phyloP scores from a whole-genome alignment of 2,329 filamentous ascomycete genomes.

The Alternaria sp. region DNA sequence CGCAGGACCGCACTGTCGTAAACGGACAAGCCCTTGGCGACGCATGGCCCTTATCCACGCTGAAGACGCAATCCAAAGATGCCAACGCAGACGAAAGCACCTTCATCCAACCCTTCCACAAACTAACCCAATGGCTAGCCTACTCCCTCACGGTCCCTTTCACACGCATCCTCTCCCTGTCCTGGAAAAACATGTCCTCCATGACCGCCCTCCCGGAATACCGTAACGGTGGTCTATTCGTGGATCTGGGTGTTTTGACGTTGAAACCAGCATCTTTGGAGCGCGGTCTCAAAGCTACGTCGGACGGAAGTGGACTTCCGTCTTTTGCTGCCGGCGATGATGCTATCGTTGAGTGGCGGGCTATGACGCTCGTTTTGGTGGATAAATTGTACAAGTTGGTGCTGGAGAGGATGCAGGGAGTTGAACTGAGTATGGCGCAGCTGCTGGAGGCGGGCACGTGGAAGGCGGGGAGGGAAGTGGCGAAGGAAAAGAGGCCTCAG shows the following conservation, averaged over 20 bases:
- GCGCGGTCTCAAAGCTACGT: slow-evolving; percentile 69
- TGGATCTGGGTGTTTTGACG: slow-evolving; percentile 80
- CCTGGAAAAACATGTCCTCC: slow-evolving; percentile 80
- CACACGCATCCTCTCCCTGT: slow-evolving; percentile 74
- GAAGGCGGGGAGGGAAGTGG: slow-evolving; percentile 63
- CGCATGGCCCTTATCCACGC: slow-evolving; percentile 83
- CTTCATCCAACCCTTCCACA: slow-evolving; percentile 88
- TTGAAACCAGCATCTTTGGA: slow-evolving; percentile 71
- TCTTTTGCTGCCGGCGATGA: slow-evolving; percentile 74
- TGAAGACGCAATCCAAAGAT: slow-evolving; percentile 68
- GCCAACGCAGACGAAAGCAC: slow-evolving; percentile 45
- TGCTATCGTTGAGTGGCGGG: slow-evolving; percentile 78
- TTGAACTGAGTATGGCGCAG: slow-evolving; percentile 78
- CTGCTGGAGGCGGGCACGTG: slow-evolving; percentile 93
- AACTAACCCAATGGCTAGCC: slow-evolving; percentile 87
- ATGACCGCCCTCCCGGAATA: slow-evolving; percentile 91
- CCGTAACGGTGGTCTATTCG: slow-evolving; percentile 85
- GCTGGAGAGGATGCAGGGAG: slow-evolving; percentile 70
- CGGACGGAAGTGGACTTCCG: slow-evolving; percentile 66
- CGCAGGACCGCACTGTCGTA: slow-evolving; percentile 79
- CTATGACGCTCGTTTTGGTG: slow-evolving; percentile 73
- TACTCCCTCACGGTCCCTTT: slow-evolving; percentile 89
- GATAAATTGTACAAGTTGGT: slow-evolving; percentile 72
- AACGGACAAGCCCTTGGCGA: slow-evolving; percentile 86
- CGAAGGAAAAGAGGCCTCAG: slow-evolving; percentile 27